Evolutionary conservation across 345 rosid genomes (phyloP).

Genomic region (Excoecaria cochinchinensis): DNA sequence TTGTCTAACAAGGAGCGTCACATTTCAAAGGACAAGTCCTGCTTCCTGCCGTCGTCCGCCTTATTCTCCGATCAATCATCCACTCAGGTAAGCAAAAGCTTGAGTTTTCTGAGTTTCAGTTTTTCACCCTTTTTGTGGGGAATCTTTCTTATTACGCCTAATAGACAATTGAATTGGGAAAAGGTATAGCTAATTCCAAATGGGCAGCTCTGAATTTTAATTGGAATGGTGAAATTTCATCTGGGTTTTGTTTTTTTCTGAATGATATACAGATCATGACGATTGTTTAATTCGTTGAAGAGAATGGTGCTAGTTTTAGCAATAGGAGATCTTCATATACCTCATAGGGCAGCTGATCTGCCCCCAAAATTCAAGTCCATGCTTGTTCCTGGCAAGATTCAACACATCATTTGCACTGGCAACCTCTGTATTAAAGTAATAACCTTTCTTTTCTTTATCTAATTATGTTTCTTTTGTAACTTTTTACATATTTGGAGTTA

Average conservation of each 20-base stretch:
- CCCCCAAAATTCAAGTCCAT: slow-evolving; percentile 90
- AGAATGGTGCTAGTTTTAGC: slow-evolving; percentile 89
- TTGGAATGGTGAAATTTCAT: neutral
- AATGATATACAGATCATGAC: neutral
- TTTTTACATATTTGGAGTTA: too few relatives aligned
- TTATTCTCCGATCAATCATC: neutral
- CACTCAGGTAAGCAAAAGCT: neutral
- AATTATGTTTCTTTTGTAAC: neutral
- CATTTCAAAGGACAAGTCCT: neutral
- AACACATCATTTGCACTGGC: slow-evolving; percentile 90
- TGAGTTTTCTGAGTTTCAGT: neutral
- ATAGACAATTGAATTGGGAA: neutral
- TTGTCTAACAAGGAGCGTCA: too few relatives aligned
- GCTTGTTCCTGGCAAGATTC: slow-evolving; percentile 98
- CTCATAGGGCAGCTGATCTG: slow-evolving; percentile 94
- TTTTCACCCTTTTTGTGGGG: neutral
- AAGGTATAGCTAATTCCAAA: neutral
- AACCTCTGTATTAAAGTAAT: slow-evolving; percentile 79
- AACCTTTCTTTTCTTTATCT: neutral
- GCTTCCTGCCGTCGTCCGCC: neutral
- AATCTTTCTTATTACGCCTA: neutral
- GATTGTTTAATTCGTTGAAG: neutral
- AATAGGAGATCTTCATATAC: slow-evolving; percentile 85
- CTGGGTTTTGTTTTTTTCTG: neutral
- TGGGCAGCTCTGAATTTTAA: neutral